These are phyloP conservation scores for Mycocentrospora acerina DNA, from an alignment of 2,329 filamentous ascomycete species.

Conservation along the genomic window DNA sequence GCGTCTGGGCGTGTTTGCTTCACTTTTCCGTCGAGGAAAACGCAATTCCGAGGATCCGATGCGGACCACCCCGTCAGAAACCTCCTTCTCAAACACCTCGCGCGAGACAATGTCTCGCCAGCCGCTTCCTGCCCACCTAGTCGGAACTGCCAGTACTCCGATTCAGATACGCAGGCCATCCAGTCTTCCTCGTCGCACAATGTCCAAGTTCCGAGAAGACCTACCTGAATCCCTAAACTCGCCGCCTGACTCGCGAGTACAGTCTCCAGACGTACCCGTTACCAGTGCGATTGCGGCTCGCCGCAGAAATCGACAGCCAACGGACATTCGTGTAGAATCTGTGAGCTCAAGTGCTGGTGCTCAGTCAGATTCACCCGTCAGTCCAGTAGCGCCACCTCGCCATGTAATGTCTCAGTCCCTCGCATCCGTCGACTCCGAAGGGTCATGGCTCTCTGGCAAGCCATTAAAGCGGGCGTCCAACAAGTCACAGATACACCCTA, in stretches of 20 bases:
- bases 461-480: slow-evolving; percentile 53
- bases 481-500: slow-evolving; percentile 49
- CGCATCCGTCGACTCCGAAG: slow-evolving; percentile 93
- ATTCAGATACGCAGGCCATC: slow-evolving; percentile 51
- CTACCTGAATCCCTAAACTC: slow-evolving; percentile 83
- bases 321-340: slow-evolving; percentile 32
- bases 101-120: slow-evolving; percentile 77
- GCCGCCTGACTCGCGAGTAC: slow-evolving; percentile 78
- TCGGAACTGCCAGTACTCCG: slow-evolving; percentile 43
- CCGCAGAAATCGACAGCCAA: slow-evolving; percentile 41
- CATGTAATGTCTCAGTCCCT: slow-evolving; percentile 73
- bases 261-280: slow-evolving; percentile 69
- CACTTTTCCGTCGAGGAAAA: slow-evolving; percentile 70
- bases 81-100: slow-evolving; percentile 80
- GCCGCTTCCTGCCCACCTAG: slow-evolving; percentile 52
- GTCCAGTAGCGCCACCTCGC: slow-evolving; percentile 30
- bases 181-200: slow-evolving; percentile 71
- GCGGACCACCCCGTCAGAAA: slow-evolving; percentile 64
- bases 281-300: slow-evolving; percentile 45
- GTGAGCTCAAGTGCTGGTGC: slow-evolving; percentile 21
- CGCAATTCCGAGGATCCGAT: slow-evolving; percentile 51
- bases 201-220: slow-evolving; percentile 90
- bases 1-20: slow-evolving; percentile 39
- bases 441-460: slow-evolving; percentile 88
- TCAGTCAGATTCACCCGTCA: slow-evolving; percentile 48